Percentiles rank a stretch among this genome's conserved stretches.
Evolutionary conservation across 2,329 filamentous ascomycete genomes (phyloP).

Genomic region (Colletotrichum sp.): DNA sequence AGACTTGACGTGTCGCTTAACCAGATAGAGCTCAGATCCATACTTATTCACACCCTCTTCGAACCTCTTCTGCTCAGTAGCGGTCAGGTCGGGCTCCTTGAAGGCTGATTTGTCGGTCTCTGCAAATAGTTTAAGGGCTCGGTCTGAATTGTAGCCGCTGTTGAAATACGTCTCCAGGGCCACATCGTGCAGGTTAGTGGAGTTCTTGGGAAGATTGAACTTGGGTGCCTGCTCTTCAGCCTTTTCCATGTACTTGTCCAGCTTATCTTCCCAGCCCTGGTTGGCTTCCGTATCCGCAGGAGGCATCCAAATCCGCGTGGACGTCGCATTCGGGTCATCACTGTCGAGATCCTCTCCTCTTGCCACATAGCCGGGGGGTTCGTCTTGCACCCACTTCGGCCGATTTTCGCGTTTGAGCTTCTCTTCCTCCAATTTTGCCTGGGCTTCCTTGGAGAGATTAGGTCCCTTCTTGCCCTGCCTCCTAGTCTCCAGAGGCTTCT

Average conservation of each 20-base stretch:
- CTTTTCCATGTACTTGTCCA: constrained; percentile 75
- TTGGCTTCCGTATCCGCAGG: constrained; percentile 62
- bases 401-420: constrained; percentile 79
- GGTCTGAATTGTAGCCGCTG: constrained; percentile 72
- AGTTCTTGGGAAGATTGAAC: constrained; percentile 74
- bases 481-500: constrained; percentile 86
- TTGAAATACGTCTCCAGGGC: constrained; percentile 76
- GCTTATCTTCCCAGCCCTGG: constrained; percentile 62
- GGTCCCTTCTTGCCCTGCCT: constrained; percentile 80
- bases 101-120: constrained; percentile 74
- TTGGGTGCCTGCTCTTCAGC: constrained; percentile 68
- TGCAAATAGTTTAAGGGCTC: constrained; percentile 72
- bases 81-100: constrained; percentile 81
- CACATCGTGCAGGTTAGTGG: constrained; percentile 88
- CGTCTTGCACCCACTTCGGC: constrained; percentile 93
- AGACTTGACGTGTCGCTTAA: constrained; percentile 86
- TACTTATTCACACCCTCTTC: constrained; percentile 90
- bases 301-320: constrained; percentile 80
- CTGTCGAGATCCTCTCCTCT: constrained; percentile 80
- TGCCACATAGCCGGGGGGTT: constrained; percentile 82
- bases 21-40: constrained; percentile 85
- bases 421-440: constrained; percentile 81
- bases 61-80: constrained; percentile 85
- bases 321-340: constrained; percentile 76
- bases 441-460: constrained; percentile 79